A percentile compares a stretch with the other conserved stretches of the same genome.
phyloP scores from a whole-genome alignment of 768 basidiomycete species.

The Clathrus columnatus region DNA sequence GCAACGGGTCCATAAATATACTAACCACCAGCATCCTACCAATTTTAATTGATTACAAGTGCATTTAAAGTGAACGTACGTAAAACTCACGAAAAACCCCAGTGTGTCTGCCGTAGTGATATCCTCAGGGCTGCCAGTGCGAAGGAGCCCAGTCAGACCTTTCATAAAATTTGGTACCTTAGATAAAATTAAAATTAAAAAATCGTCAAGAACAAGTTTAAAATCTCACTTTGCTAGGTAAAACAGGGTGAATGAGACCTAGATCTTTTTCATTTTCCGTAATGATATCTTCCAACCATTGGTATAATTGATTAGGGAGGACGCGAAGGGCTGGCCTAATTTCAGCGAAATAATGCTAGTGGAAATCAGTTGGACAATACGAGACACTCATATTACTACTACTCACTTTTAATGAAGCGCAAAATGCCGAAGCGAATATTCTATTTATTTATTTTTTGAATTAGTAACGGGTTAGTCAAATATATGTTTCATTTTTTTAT shows the following conservation, averaged over 20 bases:
- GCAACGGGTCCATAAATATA: neutral
- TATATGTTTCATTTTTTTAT: neutral
- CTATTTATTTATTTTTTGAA: neutral
- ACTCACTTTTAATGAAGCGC: slow-evolving; percentile 17
- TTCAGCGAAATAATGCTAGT: slow-evolving; percentile 23
- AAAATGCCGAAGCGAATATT: slow-evolving; percentile 25
- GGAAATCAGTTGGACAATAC: slow-evolving; percentile 5
- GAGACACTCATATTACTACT: neutral
- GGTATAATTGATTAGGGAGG: slow-evolving; percentile 14
- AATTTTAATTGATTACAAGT: neutral
- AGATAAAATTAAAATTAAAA: neutral
- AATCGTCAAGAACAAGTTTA: neutral
- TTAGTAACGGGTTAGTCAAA: neutral
- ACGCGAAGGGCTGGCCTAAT: slow-evolving; percentile 17
- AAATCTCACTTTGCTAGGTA: slow-evolving; percentile 18
- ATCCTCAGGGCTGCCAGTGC: slow-evolving; percentile 13
- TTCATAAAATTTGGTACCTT: slow-evolving; percentile 24
- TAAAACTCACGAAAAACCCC: slow-evolving; percentile 20
- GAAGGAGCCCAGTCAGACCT: slow-evolving; percentile 15
- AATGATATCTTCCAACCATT: slow-evolving; percentile 13
- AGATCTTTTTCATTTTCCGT: slow-evolving; percentile 17
- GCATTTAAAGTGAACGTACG: neutral
- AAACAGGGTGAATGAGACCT: slow-evolving; percentile 21
- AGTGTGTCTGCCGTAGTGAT: slow-evolving; percentile 19
- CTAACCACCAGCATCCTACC: slow-evolving; percentile 22